phyloP scores from a whole-genome alignment of 2,329 filamentous ascomycete genomes.

The Scedosporium apiospermum region DNA sequence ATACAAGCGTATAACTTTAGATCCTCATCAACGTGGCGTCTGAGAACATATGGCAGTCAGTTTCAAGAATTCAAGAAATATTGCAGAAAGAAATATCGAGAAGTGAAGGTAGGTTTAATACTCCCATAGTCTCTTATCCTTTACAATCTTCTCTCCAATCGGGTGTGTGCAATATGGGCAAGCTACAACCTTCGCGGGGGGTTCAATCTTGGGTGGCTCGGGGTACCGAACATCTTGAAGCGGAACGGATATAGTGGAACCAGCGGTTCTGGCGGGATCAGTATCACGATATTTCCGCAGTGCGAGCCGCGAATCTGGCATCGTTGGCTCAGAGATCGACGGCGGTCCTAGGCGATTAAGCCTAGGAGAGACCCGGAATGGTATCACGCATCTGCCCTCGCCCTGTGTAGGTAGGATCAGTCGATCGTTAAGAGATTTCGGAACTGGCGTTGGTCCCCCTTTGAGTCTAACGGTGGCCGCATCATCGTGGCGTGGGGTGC shows the following conservation, averaged over 20 bases:
- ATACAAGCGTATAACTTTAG: background rate
- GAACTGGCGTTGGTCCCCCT: background rate
- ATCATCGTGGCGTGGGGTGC: background rate
- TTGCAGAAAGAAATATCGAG: background rate
- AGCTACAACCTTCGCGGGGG: background rate
- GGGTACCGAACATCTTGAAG: background rate
- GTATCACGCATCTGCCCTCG: too few species aligned
- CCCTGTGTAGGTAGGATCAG: too few species aligned
- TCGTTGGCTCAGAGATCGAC: background rate
- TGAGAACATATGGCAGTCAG: background rate
- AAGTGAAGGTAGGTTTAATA: background rate
- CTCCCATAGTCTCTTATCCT: background rate
- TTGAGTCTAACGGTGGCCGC: background rate
- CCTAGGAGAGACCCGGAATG: too few species aligned
- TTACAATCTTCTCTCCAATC: background rate
- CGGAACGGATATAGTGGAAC: background rate
- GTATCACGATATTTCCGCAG: background rate
- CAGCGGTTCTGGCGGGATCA: background rate
- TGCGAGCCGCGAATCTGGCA: background rate
- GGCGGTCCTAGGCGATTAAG: background rate
- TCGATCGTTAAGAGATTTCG: background rate
- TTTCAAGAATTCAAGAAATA: background rate
- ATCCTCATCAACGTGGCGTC: background rate
- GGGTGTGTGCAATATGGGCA: background rate
- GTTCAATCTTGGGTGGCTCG: background rate